These are phyloP conservation scores for Alternaria infectoria DNA, from an alignment of 2,329 filamentous ascomycete species.

Conservation along the genomic window DNA sequence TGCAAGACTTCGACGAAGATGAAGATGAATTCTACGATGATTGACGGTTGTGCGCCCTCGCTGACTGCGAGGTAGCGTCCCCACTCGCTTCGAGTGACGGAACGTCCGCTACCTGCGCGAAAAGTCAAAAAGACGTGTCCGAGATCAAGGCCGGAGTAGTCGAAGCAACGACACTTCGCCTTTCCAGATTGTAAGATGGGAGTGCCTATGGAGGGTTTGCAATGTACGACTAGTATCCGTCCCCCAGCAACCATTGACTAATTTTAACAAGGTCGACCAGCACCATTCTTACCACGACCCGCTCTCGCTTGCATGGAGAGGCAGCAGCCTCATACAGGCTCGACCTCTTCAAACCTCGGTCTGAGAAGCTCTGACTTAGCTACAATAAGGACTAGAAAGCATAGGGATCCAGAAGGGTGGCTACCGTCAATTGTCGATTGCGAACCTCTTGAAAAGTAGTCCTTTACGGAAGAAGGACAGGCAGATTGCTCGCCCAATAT, in stretches of 20 bases:
- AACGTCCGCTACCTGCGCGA: conserved; percentile 57
- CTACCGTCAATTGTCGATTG: conserved; percentile 37
- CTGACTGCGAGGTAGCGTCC: conserved; percentile 82
- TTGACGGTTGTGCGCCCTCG: conserved; percentile 92
- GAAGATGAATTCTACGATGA: conserved; percentile 91
- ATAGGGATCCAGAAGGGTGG: conserved; percentile 26
- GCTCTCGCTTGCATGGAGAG: conserved; percentile 46
- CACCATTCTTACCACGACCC: conserved; percentile 47
- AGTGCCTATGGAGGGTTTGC: conserved; percentile 46
- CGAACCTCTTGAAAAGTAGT: conserved; percentile 30
- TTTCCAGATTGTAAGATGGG: conserved; percentile 50
- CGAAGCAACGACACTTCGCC: conserved; percentile 43
- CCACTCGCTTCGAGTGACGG: conserved; percentile 62
- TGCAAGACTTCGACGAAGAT: conserved; percentile 80
- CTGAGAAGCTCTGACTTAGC: conserved; percentile 25
- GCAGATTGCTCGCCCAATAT: conserved; percentile 31
- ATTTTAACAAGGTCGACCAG: conserved; percentile 36
- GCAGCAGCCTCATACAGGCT: conserved; percentile 29
- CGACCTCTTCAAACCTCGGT: conserved; percentile 19
- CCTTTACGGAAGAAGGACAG: conserved; percentile 28
- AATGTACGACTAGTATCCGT: conserved; percentile 29
- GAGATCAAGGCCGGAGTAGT: conserved; percentile 36
- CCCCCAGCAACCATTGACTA: conserved; percentile 1
- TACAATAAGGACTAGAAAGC: conserved; percentile 16
- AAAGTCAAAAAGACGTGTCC: conserved; percentile 43